Evolutionary conservation across 805 yeast species (phyloP), one percentile per base, ranked within the genome.

Genomic region (Kodamaea lidongshanica): DNA sequence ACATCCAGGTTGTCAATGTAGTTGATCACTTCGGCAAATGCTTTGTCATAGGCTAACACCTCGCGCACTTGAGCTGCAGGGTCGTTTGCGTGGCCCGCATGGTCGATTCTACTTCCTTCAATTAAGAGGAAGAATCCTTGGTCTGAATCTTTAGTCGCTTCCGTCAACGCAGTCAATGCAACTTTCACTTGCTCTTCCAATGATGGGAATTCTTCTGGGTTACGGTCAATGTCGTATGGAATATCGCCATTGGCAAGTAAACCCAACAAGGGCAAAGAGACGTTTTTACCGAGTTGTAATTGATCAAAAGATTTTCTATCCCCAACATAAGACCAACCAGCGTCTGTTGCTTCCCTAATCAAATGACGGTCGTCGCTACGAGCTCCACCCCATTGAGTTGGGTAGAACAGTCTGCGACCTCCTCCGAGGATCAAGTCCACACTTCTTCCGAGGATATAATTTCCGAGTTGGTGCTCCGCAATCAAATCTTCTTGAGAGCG

Each of bases 21-120:
- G 23, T 82, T 74, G 31, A 74, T 56, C 3, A 79, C 95, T 7
- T 84, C 81, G 38, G 70, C 56, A 58, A 83, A 85, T 3, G 95
- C 87, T 37, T 74, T 75, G 52, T 84, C 94, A 54, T 77, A 88
- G 2, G 94, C 95, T 44, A 87, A 61, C 4, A 85, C 89, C 57
- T 88, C 96, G 48, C 87, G 70, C 5, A 84, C 95, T 60, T 87
- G 95, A 6, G 95, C 95, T 5, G 89, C 89, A 7, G 96, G 89
- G 53, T 88, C 96, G 50, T 88, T 87, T 45, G 72, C 78, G 58
- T 88, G 96, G 25, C 96, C 96, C 5, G 95, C 95, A 51, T 87
- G 96, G 58, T 88, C 96, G 46, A 88, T 87, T 54, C 96, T 72
- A 5, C 95, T 83, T 12, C 96, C 96, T 63, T 88, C 96, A 31